These are phyloP conservation scores for Exophiala lecanii-corni DNA, from an alignment of 2,329 filamentous ascomycete genomes.

Conservation along the genomic window DNA sequence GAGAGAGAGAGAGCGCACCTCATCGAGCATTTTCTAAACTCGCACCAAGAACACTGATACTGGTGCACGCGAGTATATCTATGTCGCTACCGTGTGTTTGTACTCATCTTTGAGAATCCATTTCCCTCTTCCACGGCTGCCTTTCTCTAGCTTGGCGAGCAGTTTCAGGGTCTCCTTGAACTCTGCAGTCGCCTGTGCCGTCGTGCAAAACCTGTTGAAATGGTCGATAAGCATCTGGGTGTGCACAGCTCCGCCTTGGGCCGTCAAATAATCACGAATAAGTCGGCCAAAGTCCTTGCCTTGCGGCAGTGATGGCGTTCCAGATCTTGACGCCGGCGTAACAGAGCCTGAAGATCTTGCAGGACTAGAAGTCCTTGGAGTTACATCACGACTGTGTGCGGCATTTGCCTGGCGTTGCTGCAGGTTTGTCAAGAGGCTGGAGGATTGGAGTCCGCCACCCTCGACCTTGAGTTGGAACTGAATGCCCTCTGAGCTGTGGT, in stretches of 20 bases:
- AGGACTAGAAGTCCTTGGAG: constrained; percentile 22
- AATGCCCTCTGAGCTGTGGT: constrained; percentile 49
- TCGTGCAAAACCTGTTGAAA: constrained; percentile 76
- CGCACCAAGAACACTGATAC: too few species aligned
- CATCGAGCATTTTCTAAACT: too few species aligned
- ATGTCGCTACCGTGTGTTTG: constrained; percentile 21
- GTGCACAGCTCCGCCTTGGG: constrained; percentile 72
- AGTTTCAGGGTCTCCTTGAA: constrained; percentile 77
- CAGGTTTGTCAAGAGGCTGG: constrained; percentile 53
- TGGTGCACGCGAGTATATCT: too few species aligned
- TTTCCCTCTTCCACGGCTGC: constrained; percentile 46
- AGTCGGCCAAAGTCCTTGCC: constrained; percentile 62
- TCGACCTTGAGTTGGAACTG: constrained; percentile 24
- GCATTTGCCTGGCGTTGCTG: constrained; percentile 51
- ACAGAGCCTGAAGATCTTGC: constrained; percentile 23
- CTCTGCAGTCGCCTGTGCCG: constrained; percentile 62
- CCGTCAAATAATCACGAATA: constrained; percentile 73
- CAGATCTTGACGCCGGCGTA: constrained; percentile 20
- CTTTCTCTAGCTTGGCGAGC: constrained; percentile 67
- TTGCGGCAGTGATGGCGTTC: constrained; percentile 33
- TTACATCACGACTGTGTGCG: constrained; percentile 12
- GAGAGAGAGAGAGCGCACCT: too few species aligned
- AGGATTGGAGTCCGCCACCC: constrained; percentile 30
- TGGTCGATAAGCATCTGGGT: constrained; percentile 86
- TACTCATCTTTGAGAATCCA: constrained; percentile 60